phyloP scores from a whole-genome alignment of 495 filamentous ascomycete genomes.

The Bombardia bombarda region DNA sequence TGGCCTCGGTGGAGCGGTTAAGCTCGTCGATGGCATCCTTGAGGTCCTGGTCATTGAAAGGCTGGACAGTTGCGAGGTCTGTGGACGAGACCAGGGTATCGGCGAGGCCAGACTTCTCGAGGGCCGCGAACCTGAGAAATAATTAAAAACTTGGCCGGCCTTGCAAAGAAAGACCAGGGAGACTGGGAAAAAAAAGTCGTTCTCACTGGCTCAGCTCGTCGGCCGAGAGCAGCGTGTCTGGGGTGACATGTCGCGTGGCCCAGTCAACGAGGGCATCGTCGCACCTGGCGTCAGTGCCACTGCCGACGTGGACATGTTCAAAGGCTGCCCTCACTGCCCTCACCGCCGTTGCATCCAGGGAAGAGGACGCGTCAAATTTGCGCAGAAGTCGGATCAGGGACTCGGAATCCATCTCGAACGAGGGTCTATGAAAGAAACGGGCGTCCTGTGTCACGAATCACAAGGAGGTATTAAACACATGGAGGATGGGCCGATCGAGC shows the following conservation, averaged over 20 bases:
- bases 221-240: constrained; percentile 35
- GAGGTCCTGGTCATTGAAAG: constrained; percentile 32
- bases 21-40: constrained; percentile 36
- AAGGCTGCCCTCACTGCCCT: constrained; percentile 16
- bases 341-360: constrained; percentile 22
- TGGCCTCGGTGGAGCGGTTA: constrained; percentile 35
- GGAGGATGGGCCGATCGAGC: no score
- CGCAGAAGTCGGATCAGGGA: constrained; percentile 16
- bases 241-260: constrained; percentile 29
- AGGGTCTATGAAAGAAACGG: no score
- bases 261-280: constrained; percentile 25
- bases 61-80: constrained; percentile 25
- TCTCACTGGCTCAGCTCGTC: constrained; percentile 35
- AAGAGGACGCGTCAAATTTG: constrained; percentile 21
- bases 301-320: constrained; percentile 8
- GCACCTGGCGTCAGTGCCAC: constrained; percentile 7
- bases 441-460: no score
- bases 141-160: not conserved
- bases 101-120: constrained; percentile 28
- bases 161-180: no score
- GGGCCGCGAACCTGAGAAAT: constrained; percentile 25
- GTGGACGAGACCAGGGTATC: constrained; percentile 25
- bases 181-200: not conserved
- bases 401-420: constrained; percentile 24
- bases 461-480: no score